Evolutionary conservation across 306 rosid species (phyloP).

Genomic region (Prunus salicina): DNA sequence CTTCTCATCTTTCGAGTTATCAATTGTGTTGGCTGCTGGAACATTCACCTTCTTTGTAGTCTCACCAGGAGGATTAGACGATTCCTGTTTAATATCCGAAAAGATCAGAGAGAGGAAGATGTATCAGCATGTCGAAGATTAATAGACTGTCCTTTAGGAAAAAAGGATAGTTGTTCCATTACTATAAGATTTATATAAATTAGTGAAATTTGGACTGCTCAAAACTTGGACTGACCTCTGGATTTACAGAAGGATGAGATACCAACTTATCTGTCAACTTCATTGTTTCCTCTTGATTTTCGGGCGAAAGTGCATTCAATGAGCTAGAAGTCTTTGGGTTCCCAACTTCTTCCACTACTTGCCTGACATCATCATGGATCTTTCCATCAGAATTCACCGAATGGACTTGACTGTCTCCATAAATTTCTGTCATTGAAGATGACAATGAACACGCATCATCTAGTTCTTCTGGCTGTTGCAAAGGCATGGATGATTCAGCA

Average conservation of each 20-base stretch:
- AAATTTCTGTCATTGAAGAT: not conserved
- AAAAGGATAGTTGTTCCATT: not conserved
- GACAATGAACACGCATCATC: conserved; percentile 34
- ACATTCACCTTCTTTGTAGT: conserved; percentile 18
- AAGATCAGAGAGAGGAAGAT: not conserved
- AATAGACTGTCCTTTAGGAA: not conserved
- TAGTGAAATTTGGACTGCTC: not conserved
- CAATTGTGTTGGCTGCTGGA: conserved; percentile 3
- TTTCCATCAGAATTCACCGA: conserved; percentile 10
- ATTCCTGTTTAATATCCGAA: conserved; percentile 31
- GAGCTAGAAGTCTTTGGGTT: conserved; percentile 26
- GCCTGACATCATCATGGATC: conserved; percentile 19
- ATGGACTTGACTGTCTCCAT: conserved; percentile 4
- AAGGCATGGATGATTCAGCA: conserved; percentile 11
- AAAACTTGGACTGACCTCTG: conserved; percentile 36
- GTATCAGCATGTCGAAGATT: not conserved
- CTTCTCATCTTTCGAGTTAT: conserved; percentile 26
- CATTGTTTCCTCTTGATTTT: conserved; percentile 22
- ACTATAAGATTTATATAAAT: not conserved
- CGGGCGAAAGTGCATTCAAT: conserved; percentile 25
- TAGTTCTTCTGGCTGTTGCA: conserved; percentile 32
- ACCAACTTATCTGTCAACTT: conserved; percentile 25
- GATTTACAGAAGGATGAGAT: conserved; percentile 21
- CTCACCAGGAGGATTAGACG: conserved; percentile 14
- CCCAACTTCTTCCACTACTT: conserved; percentile 24